Evolutionary conservation across 2,329 filamentous ascomycete genomes (phyloP).

Genomic region (Rhynchosporium agropyri): DNA sequence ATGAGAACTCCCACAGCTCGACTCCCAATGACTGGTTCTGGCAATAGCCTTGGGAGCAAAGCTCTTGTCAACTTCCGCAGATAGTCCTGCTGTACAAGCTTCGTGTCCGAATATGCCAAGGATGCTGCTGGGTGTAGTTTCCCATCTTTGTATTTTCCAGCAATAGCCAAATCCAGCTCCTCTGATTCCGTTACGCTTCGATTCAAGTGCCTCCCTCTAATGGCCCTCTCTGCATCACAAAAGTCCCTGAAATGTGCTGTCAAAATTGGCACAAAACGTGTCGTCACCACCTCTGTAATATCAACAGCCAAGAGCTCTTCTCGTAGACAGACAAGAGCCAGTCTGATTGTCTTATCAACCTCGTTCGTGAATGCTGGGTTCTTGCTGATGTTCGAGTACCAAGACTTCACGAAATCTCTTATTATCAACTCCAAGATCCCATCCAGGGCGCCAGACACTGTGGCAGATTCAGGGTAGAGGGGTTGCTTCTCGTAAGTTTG

Average conservation of each 20-base stretch:
- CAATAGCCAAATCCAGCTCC: slow-evolving; percentile 92
- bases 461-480: slow-evolving; percentile 74
- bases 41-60: slow-evolving; percentile 75
- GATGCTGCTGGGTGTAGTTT: slow-evolving; percentile 85
- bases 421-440: slow-evolving; percentile 74
- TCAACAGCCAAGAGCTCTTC: slow-evolving; percentile 77
- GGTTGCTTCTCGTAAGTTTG: slow-evolving; percentile 68
- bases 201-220: slow-evolving; percentile 85
- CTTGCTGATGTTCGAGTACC: slow-evolving; percentile 85
- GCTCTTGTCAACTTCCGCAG: slow-evolving; percentile 73
- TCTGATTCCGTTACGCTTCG: slow-evolving; percentile 93
- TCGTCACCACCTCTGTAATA: slow-evolving; percentile 80
- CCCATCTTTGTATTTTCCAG: slow-evolving; percentile 88
- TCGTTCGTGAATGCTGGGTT: slow-evolving; percentile 82
- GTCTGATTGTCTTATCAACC: slow-evolving; percentile 78
- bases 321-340: slow-evolving; percentile 69
- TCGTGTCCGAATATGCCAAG: slow-evolving; percentile 80
- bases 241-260: slow-evolving; percentile 90
- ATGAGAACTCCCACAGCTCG: slow-evolving; percentile 79
- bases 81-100: slow-evolving; percentile 85
- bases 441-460: slow-evolving; percentile 80
- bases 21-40: slow-evolving; percentile 74
- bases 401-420: slow-evolving; percentile 82
- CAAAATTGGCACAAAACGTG: slow-evolving; percentile 81
- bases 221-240: slow-evolving; percentile 82